Conservation (phyloP, 2,329 filamentous ascomycete genomes). For the Fusarium nematophilum region DNA sequence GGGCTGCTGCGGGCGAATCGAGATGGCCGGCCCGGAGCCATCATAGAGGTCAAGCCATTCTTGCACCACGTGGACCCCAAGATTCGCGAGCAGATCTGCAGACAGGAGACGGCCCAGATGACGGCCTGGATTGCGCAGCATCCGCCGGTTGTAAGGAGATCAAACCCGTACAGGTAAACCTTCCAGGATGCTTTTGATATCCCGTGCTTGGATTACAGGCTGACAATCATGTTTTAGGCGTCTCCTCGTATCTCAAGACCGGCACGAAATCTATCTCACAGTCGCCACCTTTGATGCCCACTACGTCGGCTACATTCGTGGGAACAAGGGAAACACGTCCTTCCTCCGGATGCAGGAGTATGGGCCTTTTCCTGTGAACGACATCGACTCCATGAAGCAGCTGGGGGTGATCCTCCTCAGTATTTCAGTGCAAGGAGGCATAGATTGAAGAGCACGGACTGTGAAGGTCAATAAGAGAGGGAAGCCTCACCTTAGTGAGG, state of each 20-base stretch:
- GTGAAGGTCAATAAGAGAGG: no score
- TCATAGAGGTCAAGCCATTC: constrained; percentile 1
- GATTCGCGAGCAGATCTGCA: background rate
- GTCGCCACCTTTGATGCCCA: background rate
- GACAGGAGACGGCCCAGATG: background rate
- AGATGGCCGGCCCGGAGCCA: background rate
- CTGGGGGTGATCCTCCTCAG: background rate
- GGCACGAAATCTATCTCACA: background rate
- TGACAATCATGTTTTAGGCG: background rate
- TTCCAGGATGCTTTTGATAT: no score
- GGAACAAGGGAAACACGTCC: background rate
- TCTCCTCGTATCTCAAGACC: background rate
- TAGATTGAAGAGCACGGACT: no score
- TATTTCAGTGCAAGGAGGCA: background rate
- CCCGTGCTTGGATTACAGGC: no score
- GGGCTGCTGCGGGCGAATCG: background rate
- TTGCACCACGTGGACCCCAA: background rate
- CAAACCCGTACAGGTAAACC: background rate
- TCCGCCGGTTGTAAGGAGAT: background rate
- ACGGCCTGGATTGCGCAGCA: background rate
- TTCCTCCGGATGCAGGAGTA: background rate
- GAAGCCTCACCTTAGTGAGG: no score
- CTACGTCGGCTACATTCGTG: background rate
- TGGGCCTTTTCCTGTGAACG: background rate
- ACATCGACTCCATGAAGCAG: background rate